Base-by-base conservation (phyloP, 805 yeast species). In the Barnettozyma californica region DNA sequence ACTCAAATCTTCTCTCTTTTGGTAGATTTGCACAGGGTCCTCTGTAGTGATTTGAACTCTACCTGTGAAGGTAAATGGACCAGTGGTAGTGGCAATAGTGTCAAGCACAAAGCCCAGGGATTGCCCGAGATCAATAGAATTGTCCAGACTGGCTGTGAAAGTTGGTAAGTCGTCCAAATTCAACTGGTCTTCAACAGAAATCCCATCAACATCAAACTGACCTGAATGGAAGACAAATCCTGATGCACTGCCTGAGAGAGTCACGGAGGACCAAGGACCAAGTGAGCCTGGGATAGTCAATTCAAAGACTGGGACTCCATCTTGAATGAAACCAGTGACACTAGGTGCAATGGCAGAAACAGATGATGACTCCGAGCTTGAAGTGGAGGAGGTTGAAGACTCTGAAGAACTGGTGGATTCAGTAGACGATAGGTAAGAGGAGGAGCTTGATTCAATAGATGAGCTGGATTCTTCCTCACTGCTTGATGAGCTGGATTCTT, bases 221-320 rank as follows among this genome's bases (percentile, higher is more conserved):
- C 21, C 19, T 10, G 38, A 8, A 16, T 19, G 10, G 21, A 7
- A 35, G 38, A 35, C 38, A 2, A 35, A 35, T 9, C 38, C 38
- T 18, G 38, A 35, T 2, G 20, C 8, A 4, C 5, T 27, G 14
- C 25, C 41, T 2, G 16, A 37, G 18, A 37, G 10, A 20, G 49
- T 37, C 27, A 54, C 38, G 10, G 41, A 37, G n/a, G 50, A 37
- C 60, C 60, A 54, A 46, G 58, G 56, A 20, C 55, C 54, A 27
- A 53, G 47, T 10, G 41, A 40, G 29, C 54, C 57, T 46, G 60
- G 60, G 44, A 56, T 31, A 20, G 43, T 21, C 25, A 52, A 9
- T 5, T 20, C 38, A 52, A 53, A 56, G 27, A 38, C 27, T 45
- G 54, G 55, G 18, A 39, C 41, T 26, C 50, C 53, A 10, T 33